Evolutionary conservation across 2,329 filamentous ascomycete genomes (phyloP).

Genomic region (Penicillium brevicompactum): DNA sequence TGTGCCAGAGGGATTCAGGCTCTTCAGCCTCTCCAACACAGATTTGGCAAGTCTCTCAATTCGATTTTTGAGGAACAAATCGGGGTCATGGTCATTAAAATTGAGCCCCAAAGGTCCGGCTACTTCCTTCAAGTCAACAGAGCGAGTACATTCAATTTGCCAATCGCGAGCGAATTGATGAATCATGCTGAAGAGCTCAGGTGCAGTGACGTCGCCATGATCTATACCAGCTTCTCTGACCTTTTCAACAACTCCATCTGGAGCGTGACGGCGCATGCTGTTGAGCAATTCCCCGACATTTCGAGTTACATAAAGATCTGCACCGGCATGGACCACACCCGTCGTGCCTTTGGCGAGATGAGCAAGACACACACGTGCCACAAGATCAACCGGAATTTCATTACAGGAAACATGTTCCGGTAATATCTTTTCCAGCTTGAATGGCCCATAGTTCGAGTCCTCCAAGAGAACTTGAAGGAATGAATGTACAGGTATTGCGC

Average conservation of each 20-base stretch:
- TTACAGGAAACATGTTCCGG: slow-evolving; percentile 11
- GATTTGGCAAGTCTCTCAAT: slow-evolving; percentile 3
- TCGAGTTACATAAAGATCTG: slow-evolving; percentile 1
- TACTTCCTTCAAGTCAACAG: neutral
- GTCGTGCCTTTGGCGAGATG: slow-evolving; percentile 13
- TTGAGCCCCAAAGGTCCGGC: neutral
- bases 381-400: slow-evolving; percentile 23
- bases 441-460: slow-evolving; percentile 1
- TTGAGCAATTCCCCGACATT: slow-evolving; percentile 1
- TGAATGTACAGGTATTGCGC: slow-evolving; percentile 15
- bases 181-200: slow-evolving; percentile 7
- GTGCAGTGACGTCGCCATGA: slow-evolving; percentile 1
- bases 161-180: slow-evolving; percentile 7
- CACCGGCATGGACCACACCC: slow-evolving; percentile 17
- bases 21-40: neutral
- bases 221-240: neutral
- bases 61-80: slow-evolving; percentile 1
- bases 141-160: slow-evolving; percentile 9
- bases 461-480: slow-evolving; percentile 11
- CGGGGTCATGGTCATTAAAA: slow-evolving; percentile 7
- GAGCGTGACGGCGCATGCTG: slow-evolving; percentile 1
- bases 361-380: slow-evolving; percentile 16
- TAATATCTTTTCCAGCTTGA: neutral
- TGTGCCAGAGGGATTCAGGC: neutral
- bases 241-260: neutral